phyloP scores from a whole-genome alignment of 352 stramenopile genomes.

The Phytophthora palmivora region DNA sequence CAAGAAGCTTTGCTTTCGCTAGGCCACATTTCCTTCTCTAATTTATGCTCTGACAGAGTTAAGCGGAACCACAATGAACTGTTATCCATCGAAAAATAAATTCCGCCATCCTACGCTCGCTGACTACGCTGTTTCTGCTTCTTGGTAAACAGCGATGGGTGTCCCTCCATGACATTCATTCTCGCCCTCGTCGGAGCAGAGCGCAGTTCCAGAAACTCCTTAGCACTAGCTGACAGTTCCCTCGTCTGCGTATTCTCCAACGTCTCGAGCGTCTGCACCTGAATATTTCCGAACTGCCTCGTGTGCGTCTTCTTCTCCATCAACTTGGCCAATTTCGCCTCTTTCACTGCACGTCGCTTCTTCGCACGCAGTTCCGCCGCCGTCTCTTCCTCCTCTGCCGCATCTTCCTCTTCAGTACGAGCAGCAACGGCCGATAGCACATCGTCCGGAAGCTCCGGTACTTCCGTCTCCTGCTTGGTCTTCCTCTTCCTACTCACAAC shows the following conservation, averaged over 20 bases:
- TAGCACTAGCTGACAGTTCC: slow-evolving; percentile 49
- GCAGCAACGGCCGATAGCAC: slow-evolving; percentile 73
- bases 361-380: slow-evolving; percentile 30
- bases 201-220: slow-evolving; percentile 61
- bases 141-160: slow-evolving; percentile 75
- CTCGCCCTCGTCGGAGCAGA: slow-evolving; percentile 57
- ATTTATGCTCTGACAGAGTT: too few species aligned
- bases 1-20: too few species aligned
- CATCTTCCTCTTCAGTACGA: slow-evolving; percentile 67
- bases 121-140: slow-evolving; percentile 63
- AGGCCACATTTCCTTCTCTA: too few species aligned
- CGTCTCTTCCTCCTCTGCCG: slow-evolving; percentile 49
- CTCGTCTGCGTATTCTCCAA: slow-evolving; percentile 53
- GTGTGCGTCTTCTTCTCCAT: slow-evolving; percentile 69
- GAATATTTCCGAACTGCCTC: slow-evolving; percentile 75
- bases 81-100: too few species aligned
- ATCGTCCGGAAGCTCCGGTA: slow-evolving; percentile 65
- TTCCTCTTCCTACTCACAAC: slow-evolving; percentile 59
- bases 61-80: too few species aligned
- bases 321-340: slow-evolving; percentile 33
- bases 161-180: slow-evolving; percentile 76
- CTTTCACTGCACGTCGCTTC: slow-evolving; percentile 30
- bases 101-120: slow-evolving; percentile 1
- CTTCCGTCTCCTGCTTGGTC: slow-evolving; percentile 33
- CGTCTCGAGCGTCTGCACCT: slow-evolving; percentile 72